phyloP scores from a whole-genome alignment of 2,329 filamentous ascomycete genomes.

The Colletotrichum tropicale region DNA sequence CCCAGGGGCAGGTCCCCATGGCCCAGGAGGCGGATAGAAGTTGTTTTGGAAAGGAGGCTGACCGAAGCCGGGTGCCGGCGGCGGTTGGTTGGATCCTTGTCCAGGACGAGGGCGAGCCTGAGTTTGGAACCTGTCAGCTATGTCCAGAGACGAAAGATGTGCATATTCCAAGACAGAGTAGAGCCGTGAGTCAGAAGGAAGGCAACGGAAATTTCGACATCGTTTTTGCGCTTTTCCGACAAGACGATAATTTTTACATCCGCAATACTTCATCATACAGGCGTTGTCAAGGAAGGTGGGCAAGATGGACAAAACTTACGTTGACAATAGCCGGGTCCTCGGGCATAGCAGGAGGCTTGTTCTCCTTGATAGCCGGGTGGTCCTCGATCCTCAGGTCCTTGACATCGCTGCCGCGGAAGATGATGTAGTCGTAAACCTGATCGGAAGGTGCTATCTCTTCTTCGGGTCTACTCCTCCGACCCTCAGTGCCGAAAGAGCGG shows the following conservation, averaged over 20 bases:
- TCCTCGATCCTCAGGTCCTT: conserved; percentile 97
- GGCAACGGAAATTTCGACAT: conserved; percentile 99
- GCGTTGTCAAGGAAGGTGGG: conserved; percentile 17
- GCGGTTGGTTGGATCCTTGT: conserved; percentile 34
- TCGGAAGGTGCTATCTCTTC: conserved; percentile 86
- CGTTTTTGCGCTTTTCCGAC: conserved; percentile 92
- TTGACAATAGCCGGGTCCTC: conserved; percentile 96
- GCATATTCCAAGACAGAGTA: background rate
- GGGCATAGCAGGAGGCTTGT: conserved; percentile 78
- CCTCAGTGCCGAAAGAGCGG: conserved; percentile 91
- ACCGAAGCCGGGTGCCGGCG: conserved; percentile 43
- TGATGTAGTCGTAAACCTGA: conserved; percentile 96
- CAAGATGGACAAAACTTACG: conserved; percentile 68
- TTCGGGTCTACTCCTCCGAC: conserved; percentile 76
- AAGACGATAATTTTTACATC: conserved; percentile 84
- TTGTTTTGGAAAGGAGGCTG: conserved; percentile 50
- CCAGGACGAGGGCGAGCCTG: conserved; percentile 46
- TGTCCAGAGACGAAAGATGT: background rate
- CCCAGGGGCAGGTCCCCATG: conserved; percentile 60
- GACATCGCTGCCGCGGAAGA: conserved; percentile 97
- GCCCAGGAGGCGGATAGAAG: conserved; percentile 57
- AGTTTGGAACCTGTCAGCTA: conserved; percentile 28
- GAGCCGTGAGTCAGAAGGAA: conserved; percentile 86
- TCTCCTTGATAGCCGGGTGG: conserved; percentile 74
- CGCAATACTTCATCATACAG: conserved; percentile 90